phyloP scores from a whole-genome alignment of 1,139 yeast species.

The Pichia sorboxylosa region DNA sequence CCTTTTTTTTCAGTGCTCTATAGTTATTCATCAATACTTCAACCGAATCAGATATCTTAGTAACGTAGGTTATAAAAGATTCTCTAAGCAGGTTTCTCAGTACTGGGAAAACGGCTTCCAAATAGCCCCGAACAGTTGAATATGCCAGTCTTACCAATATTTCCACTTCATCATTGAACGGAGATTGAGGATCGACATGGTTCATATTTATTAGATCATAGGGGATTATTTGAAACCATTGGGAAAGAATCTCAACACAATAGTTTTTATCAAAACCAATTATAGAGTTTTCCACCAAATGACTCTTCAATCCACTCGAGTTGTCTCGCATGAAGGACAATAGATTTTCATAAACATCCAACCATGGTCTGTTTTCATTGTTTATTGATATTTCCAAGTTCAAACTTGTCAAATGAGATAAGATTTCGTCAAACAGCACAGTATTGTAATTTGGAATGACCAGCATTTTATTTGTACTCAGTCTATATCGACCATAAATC shows the following conservation, averaged over 20 bases:
- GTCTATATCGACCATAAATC: slow-evolving; percentile 1
- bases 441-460: slow-evolving; percentile 2
- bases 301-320: not conserved
- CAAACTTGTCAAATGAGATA: not conserved
- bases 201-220: slow-evolving; percentile 6
- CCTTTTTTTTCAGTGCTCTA: not conserved
- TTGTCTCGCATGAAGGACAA: slow-evolving; percentile 5
- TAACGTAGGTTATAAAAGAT: slow-evolving; percentile 12
- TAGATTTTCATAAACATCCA: slow-evolving; percentile 3
- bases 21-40: slow-evolving; percentile 2
- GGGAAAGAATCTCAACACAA: slow-evolving; percentile 6
- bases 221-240: slow-evolving; percentile 11
- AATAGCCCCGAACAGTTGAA: slow-evolving; percentile 5
- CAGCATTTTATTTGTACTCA: slow-evolving; percentile 1
- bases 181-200: not conserved
- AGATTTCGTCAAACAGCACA: slow-evolving; percentile 1
- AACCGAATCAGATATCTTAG: not conserved
- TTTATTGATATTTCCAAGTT: not conserved
- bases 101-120: slow-evolving; percentile 7
- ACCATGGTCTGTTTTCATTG: slow-evolving; percentile 2
- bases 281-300: not conserved
- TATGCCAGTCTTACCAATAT: slow-evolving; percentile 1
- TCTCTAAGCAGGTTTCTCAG: slow-evolving; percentile 5
- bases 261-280: slow-evolving; percentile 9
- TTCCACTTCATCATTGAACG: too few relatives aligned